phyloP scores from a whole-genome alignment of 495 filamentous ascomycete genomes.

The Penicillium salamii region DNA sequence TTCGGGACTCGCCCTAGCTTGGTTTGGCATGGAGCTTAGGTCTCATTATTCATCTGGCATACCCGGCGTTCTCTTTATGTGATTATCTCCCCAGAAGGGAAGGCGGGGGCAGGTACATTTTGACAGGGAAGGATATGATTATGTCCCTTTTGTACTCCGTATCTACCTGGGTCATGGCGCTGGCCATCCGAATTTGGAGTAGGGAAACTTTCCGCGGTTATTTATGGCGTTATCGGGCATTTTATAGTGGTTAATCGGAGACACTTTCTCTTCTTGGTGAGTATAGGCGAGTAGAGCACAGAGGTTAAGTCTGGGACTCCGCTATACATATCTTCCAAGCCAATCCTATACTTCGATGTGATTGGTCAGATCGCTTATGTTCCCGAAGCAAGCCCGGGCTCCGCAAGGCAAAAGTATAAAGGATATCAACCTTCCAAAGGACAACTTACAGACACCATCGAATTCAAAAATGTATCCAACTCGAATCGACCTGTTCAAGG shows the following conservation, averaged over 20 bases:
- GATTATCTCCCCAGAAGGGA: neutral
- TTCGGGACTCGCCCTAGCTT: neutral
- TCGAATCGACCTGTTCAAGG: conserved; percentile 56
- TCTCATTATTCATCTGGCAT: neutral
- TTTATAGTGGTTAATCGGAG: neutral
- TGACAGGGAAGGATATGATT: neutral
- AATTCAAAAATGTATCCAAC: neutral
- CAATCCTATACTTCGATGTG: neutral
- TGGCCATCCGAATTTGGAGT: neutral
- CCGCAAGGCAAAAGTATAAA: neutral
- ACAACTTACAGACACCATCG: too few species aligned
- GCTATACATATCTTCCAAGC: neutral
- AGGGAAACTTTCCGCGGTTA: conserved; percentile 2
- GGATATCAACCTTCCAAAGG: too few species aligned
- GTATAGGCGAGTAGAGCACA: neutral
- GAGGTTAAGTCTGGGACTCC: neutral
- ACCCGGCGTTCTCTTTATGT: conserved; percentile 2
- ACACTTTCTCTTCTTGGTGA: neutral
- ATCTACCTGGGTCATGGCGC: conserved; percentile 4
- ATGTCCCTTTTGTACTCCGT: neutral
- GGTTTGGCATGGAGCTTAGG: too few species aligned
- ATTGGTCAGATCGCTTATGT: conserved; percentile 4
- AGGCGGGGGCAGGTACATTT: neutral
- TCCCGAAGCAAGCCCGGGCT: neutral
- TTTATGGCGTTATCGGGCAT: conserved; percentile 2